Percentiles rank a stretch among this genome's conserved stretches.
Conservation (phyloP, 2,329 filamentous ascomycete genomes). For the Trichoderma gracile region DNA sequence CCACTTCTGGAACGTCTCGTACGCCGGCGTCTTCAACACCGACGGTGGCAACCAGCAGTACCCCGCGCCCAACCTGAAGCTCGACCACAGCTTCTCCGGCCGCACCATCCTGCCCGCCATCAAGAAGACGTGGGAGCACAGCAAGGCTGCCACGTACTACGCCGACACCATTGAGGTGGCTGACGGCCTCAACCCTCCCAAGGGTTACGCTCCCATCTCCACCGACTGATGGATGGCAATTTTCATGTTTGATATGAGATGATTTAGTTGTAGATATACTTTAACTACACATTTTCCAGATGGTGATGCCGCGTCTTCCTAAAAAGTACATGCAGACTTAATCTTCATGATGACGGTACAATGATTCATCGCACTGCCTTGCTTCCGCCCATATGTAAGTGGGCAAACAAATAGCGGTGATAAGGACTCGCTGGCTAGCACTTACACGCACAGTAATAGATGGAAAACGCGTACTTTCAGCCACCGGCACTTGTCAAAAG, state of each 20-base stretch:
- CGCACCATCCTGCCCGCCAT: conserved; percentile 43
- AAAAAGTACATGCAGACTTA: not conserved
- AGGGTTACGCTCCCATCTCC: conserved; percentile 38
- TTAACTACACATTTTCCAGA: not conserved
- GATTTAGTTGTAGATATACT: not conserved
- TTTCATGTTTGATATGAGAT: not conserved
- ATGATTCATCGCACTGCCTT: no score
- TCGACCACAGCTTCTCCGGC: conserved; percentile 37
- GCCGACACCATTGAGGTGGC: conserved; percentile 41
- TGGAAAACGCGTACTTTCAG: no score
- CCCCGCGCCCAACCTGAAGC: conserved; percentile 44
- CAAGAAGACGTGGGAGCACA: conserved; percentile 42
- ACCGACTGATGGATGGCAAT: conserved; percentile 25
- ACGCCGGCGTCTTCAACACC: conserved; percentile 51
- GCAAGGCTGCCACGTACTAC: conserved; percentile 46
- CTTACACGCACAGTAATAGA: no score
- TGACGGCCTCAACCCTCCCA: conserved; percentile 47
- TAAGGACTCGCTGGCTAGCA: not conserved
- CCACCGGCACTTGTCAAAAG: conserved; percentile 20
- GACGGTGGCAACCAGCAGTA: conserved; percentile 40
- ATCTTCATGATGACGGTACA: not conserved
- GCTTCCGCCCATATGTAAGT: no score
- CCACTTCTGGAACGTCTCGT: conserved; percentile 55
- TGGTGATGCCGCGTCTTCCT: not conserved
- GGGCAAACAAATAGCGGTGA: conserved; percentile 1